Conservation (phyloP, 805 yeast genomes). For the Hanseniaspora mollemarum region DNA sequence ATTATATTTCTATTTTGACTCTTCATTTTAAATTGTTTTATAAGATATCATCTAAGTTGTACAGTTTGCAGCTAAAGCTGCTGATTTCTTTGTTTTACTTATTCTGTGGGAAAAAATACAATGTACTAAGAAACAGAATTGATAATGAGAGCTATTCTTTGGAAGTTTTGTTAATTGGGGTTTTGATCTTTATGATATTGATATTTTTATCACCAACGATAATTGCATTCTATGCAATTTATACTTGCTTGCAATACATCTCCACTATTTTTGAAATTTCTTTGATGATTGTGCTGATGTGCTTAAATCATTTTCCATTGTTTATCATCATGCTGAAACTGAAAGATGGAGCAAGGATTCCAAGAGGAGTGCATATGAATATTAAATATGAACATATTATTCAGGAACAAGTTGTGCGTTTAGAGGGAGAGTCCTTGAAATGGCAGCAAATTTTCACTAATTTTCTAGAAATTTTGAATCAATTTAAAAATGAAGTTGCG, state of each 20-base stretch:
- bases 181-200: slow-evolving; percentile 70
- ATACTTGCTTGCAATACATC: slow-evolving; percentile 48
- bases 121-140: slow-evolving; percentile 70
- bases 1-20: slow-evolving; percentile 49
- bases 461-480: slow-evolving; percentile 34
- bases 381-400: slow-evolving; percentile 10
- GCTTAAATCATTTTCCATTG: slow-evolving; percentile 73
- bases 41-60: slow-evolving; percentile 65
- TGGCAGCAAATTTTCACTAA: slow-evolving; percentile 37
- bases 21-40: slow-evolving; percentile 70
- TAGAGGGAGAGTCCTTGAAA: slow-evolving; percentile 38
- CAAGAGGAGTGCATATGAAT: slow-evolving; percentile 43
- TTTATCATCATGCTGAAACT: slow-evolving; percentile 68
- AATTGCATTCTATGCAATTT: slow-evolving; percentile 67
- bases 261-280: slow-evolving; percentile 39
- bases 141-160: slow-evolving; percentile 76
- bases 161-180: slow-evolving; percentile 80
- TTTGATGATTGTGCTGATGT: slow-evolving; percentile 49
- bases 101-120: slow-evolving; percentile 81
- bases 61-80: slow-evolving; percentile 58
- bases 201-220: slow-evolving; percentile 78
- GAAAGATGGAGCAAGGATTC: slow-evolving; percentile 63
- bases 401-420: slow-evolving; percentile 22
- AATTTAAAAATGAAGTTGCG: slow-evolving; percentile 34
- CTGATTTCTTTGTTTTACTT: slow-evolving; percentile 66